Evolutionary conservation across 2,329 filamentous ascomycete species (phyloP), one percentile per base, ranked within the genome.

Genomic region (Macrophomina phaseolina): DNA sequence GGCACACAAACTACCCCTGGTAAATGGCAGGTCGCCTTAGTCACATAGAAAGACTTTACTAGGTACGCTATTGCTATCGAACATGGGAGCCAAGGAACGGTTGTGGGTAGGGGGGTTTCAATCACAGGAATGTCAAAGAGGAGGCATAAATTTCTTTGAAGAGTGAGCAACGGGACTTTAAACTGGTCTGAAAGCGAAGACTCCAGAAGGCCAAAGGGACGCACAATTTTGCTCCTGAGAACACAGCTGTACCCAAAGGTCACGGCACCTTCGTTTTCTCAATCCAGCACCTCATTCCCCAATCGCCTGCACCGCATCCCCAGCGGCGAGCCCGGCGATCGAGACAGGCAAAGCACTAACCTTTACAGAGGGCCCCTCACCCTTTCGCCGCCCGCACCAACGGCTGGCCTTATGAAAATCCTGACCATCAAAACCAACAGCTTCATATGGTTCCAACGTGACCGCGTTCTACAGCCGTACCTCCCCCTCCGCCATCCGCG

Each of bases 241-340:
- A 23, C 3, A 23, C 23, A 23, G 23, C 23, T 23, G 23, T 23
- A 23, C 23, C 23, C 23, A 23, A 23, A 23, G 23, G 3, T 23
- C 23, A 23, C 23, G 23, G 23, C 23, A 3, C 23, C 23, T 23
- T 23, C 23, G 66, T n/a, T 69, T 72, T 56, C 12, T 36, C 23
- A 45, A 18, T 23, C 68, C 0, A 40, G 53, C 30, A 34, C 56
- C 0, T 18, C 45, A 11, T 64, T 70, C 9, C 66, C 68, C n/a
- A 30, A 46, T 36, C 67, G 67, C 18, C 65, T 72, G 7, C 65
- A 62, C 9, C 65, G 67, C 32, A 36, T 72, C 12, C 70, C 70
- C 42, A 70, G 71, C 67, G 70, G 70, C 14, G 70, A 72, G 53
- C 61, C 67, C 1, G 70, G 56, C 23, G 49, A 69, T 1, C 68